Evolutionary conservation across 2,329 filamentous ascomycete species (phyloP), one percentile per base, ranked within the genome.

Genomic region (Podosphaera xanthii): DNA sequence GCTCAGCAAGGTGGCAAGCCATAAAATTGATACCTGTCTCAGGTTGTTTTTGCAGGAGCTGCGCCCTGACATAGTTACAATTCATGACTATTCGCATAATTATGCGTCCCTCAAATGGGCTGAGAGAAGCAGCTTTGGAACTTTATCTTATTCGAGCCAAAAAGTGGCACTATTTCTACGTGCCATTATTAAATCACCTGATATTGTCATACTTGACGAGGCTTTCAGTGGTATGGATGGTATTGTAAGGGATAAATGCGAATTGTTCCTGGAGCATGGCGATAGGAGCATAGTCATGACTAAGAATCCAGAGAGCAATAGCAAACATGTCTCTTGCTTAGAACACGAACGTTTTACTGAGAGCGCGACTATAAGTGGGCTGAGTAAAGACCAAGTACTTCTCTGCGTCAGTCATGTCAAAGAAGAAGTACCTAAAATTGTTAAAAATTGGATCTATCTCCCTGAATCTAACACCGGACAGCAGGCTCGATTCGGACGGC

Each of bases 171-270:
- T 98, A 1, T 90, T 97, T 69, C 74, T 97, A 10, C 80, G 89
- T 1, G 84, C 88, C 7, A 75, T 91, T 56, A 79, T 94, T 69
- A 90, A 91, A 71, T 79, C 79, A 61, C 84, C 87, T 0, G 87
- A 92, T 65, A 77, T 95, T 50, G 78, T 94, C 2, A 83, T 95
- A 22, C 77, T 94, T 0, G 89, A 95, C 67, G 89, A 95, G 72
- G 84, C 89, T 0, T 94, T 91, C 59, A 87, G 86, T 53, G 87
- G 88, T 58, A 89, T 95, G 79, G 84, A 91, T 63, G 83, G 86
- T 35, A 76, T 75, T 0, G 81, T 92, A 6, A 77, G 91, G n/a
- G 86, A 95, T 69, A 90, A 89, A 68, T 96, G 90, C 66, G 78
- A 92, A 61, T 72, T 84, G 0, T 95, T 94, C 70, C 78, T 98